Base-by-base conservation (phyloP, 2,329 filamentous ascomycete genomes). In the Pezizomycotina sp. region DNA sequence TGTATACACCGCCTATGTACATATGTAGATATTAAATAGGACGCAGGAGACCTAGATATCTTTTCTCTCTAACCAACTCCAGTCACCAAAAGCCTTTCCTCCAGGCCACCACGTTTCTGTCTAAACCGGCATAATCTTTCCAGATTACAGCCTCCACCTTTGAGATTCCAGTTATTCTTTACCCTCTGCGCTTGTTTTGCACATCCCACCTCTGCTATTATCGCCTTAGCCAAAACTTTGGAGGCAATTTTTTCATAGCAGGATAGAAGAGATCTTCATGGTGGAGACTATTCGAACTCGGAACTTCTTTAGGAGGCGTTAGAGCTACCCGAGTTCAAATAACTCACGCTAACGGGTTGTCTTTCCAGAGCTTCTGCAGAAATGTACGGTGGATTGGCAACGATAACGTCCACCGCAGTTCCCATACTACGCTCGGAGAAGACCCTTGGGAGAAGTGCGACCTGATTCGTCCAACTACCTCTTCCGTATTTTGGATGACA, bases 331-430 rank as follows among this genome's bases (percentile, higher is more conserved):
- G 3, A 89, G 89, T 57, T 98, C 89, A 53, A 72, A 82, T 28
- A 71, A 71, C 10, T 82, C 69, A 19, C 93, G 86, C 8, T 79
- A 86, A 16, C 73, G 68, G 1, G 66, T 62, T 83, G 12, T 69
- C 68, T 24, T 58, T 64, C 24, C 63, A 57, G 50, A 79, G 83
- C 69, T 3, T 54, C 47, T 0, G 63, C 60, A 2, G 83, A 91
- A 32, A 95, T 75, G 55, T 95, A 95, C 1, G 89, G 89, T 10
- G 89, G 89, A 52, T 98, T 98, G 1, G 78, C 78, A 22, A 89
- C 68, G 1, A 98, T 58, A 3, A 95, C 59, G 44, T 91, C 74
- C 51, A 57, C 59, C 14, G 37, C 31, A 14, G 15, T 18, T 33
- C 6, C 10, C 2, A 9, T 10, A 22, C n/a, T n/a, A n/a, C n/a